Evolutionary conservation across 768 basidiomycete species (phyloP).

Genomic region (Dentipellis fragilis): DNA sequence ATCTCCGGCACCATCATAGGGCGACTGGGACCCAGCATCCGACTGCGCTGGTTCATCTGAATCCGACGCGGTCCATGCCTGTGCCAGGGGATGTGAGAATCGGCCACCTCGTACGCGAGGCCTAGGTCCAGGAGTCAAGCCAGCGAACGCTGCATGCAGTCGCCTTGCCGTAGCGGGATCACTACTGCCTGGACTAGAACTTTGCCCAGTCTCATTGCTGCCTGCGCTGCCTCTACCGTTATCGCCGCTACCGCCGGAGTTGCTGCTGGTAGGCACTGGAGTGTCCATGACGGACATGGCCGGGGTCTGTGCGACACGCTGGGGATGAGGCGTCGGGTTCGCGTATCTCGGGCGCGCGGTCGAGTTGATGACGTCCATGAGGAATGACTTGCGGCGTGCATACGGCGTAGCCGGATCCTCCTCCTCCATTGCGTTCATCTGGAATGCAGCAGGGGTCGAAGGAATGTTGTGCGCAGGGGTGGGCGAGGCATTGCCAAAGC

Average conservation of each 20-base stretch:
- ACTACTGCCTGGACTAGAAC: slow-evolving; percentile 15
- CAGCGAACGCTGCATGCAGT: slow-evolving; percentile 47
- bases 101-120: slow-evolving; percentile 29
- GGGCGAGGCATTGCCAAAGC: slow-evolving; percentile 41
- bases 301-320: slow-evolving; percentile 11
- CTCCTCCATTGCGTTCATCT: slow-evolving; percentile 12
- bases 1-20: slow-evolving; percentile 39
- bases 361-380: slow-evolving; percentile 77
- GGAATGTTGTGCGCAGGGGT: slow-evolving; percentile 12
- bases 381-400: slow-evolving; percentile 69
- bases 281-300: slow-evolving; percentile 5
- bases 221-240: neutral
- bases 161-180: slow-evolving; percentile 21
- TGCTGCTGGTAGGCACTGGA: slow-evolving; percentile 20
- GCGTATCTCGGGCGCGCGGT: slow-evolving; percentile 66
- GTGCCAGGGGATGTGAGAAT: slow-evolving; percentile 58
- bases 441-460: slow-evolving; percentile 4
- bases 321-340: slow-evolving; percentile 53
- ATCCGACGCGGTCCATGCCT: slow-evolving; percentile 25
- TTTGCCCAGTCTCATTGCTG: neutral
- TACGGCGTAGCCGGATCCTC: slow-evolving; percentile 53
- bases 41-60: neutral
- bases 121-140: slow-evolving; percentile 54
- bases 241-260: slow-evolving; percentile 20
- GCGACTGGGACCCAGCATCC: slow-evolving; percentile 21